phyloP scores from a whole-genome alignment of 2,329 filamentous ascomycete genomes.

The Thielaviopsis ethacetica region DNA sequence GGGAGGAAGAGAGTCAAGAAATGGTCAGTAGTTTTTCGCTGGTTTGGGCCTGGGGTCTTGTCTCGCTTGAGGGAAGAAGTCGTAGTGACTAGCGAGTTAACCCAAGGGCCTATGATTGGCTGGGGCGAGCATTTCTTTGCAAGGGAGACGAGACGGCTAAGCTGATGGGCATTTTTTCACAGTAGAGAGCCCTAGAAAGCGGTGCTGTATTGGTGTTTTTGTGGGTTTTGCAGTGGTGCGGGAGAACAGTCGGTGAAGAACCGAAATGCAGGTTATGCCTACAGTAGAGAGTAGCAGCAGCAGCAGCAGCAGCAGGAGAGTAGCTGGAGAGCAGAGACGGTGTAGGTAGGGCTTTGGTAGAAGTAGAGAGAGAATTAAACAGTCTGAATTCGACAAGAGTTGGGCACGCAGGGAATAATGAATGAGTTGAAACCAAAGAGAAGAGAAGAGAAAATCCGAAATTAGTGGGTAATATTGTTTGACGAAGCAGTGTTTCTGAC shows the following conservation, averaged over 20 bases:
- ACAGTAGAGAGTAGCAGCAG: not conserved
- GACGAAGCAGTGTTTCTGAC: too few relatives aligned
- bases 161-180: not conserved
- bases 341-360: not conserved
- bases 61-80: not conserved
- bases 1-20: too few relatives aligned
- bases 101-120: not conserved
- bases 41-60: too few relatives aligned
- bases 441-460: too few relatives aligned
- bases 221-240: not conserved
- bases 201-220: not conserved
- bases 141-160: not conserved
- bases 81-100: not conserved
- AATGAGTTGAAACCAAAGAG: too few relatives aligned
- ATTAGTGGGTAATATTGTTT: too few relatives aligned
- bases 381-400: too few relatives aligned
- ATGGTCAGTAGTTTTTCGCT: too few relatives aligned
- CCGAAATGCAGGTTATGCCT: not conserved
- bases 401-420: too few relatives aligned
- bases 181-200: not conserved
- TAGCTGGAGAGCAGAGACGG: not conserved
- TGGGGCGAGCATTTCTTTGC: not conserved
- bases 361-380: too few relatives aligned
- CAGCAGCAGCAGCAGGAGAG: too few relatives aligned
- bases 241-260: not conserved